Conservation (phyloP, 78 protist species). For the Dictyostelium citrinum region DNA sequence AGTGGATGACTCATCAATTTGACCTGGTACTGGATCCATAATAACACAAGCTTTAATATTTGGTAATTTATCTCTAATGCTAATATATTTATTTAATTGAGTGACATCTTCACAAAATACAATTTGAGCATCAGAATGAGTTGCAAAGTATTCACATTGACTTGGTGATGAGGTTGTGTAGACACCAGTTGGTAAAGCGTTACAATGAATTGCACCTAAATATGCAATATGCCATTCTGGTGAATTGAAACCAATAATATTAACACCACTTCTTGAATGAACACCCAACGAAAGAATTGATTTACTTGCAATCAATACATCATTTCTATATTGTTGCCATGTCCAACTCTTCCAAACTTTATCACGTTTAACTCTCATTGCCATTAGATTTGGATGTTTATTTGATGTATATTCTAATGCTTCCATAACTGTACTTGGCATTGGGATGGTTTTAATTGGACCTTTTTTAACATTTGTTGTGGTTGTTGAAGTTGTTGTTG, state of each 20-base stretch:
- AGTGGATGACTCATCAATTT: background rate
- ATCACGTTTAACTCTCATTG: conserved; percentile 49
- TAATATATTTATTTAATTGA: conserved; percentile 53
- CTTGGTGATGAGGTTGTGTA: conserved; percentile 78
- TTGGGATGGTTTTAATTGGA: background rate
- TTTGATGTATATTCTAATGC: conserved; percentile 25
- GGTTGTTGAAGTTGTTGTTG: background rate
- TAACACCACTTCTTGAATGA: conserved; percentile 22
- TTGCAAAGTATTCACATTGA: conserved; percentile 72
- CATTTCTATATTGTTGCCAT: conserved; percentile 57
- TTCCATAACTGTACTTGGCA: conserved; percentile 43
- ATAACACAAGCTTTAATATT: conserved; percentile 25
- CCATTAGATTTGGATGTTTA: conserved; percentile 6
- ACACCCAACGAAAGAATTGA: conserved; percentile 72
- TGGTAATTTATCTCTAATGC: conserved; percentile 22
- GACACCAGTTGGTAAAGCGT: conserved; percentile 89
- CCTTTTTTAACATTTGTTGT: background rate
- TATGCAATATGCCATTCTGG: conserved; percentile 90
- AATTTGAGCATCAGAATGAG: conserved; percentile 39
- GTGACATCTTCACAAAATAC: conserved; percentile 53
- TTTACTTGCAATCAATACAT: conserved; percentile 35
- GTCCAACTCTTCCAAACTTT: conserved; percentile 80
- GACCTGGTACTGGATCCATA: conserved; percentile 22
- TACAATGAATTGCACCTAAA: conserved; percentile 83
- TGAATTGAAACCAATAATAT: conserved; percentile 88